Evolutionary conservation across 2,329 filamentous ascomycete genomes (phyloP).

Genomic region (Neocatenulostroma microsporum): DNA sequence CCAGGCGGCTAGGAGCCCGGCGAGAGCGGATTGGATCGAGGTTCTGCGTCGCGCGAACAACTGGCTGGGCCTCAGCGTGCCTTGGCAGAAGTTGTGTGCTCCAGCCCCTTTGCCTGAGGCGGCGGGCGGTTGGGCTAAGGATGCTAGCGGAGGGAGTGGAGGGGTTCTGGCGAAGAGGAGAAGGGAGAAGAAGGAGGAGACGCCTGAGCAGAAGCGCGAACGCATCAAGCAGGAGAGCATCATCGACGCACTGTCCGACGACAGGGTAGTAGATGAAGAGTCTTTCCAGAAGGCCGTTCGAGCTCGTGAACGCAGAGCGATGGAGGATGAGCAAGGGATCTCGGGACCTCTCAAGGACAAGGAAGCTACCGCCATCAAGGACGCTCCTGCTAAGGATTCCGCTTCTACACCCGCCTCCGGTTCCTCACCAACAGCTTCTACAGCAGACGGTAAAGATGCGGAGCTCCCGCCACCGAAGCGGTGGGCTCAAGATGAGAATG

Average conservation of each 20-base stretch:
- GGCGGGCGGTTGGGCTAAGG: slow-evolving; percentile 27
- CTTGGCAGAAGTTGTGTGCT: slow-evolving; percentile 64
- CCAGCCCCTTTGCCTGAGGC: slow-evolving; percentile 37
- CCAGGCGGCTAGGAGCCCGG: slow-evolving; percentile 61
- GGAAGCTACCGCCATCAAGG: slow-evolving; percentile 1
- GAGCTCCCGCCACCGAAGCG: slow-evolving; percentile 40
- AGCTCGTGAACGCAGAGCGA: slow-evolving; percentile 50
- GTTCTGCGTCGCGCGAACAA: slow-evolving; percentile 59
- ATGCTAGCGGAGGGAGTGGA: slow-evolving; percentile 5
- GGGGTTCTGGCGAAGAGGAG: slow-evolving; percentile 8
- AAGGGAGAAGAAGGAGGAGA: slow-evolving; percentile 30
- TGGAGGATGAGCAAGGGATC: slow-evolving; percentile 48
- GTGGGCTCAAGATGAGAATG: slow-evolving; percentile 58
- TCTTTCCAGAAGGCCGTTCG: slow-evolving; percentile 56
- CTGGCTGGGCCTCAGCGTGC: slow-evolving; percentile 57
- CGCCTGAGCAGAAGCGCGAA: slow-evolving; percentile 50
- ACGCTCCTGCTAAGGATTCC: neutral
- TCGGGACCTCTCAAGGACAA: slow-evolving; percentile 28
- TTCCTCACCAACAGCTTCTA: neutral
- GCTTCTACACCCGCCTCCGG: slow-evolving; percentile 1
- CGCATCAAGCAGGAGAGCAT: slow-evolving; percentile 58
- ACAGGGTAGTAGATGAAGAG: slow-evolving; percentile 59
- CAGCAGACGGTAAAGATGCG: no score
- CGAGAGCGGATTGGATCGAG: slow-evolving; percentile 73
- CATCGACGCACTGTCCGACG: slow-evolving; percentile 59